A percentile compares a stretch with the other conserved stretches of the same genome.
Evolutionary conservation across 345 rosid species (phyloP).

Genomic region (Eucalyptus polybractea): DNA sequence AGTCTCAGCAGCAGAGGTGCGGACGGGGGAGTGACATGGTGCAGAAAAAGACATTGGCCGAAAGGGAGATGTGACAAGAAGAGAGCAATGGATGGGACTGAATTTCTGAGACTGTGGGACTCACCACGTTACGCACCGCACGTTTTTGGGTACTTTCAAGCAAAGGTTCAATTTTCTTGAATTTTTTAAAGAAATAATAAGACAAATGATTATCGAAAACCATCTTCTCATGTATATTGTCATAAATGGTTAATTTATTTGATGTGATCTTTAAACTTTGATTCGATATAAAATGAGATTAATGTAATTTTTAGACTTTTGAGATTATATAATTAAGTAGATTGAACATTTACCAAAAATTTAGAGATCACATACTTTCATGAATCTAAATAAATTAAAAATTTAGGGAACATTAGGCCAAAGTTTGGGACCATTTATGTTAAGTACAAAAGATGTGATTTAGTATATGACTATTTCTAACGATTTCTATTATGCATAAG

Average conservation of each 20-base stretch:
- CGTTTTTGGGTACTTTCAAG: neutral
- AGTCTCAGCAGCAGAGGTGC: neutral
- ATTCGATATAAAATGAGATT: rapidly evolving
- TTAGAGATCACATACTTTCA: too few species aligned
- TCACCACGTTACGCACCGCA: neutral
- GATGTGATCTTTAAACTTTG: rapidly evolving
- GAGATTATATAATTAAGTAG: too few species aligned
- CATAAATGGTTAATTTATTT: rapidly evolving
- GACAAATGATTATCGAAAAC: too few species aligned
- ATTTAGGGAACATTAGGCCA: too few species aligned
- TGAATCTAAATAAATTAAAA: too few species aligned
- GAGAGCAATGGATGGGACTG: neutral
- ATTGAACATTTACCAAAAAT: rapidly evolving
- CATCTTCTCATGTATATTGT: rapidly evolving
- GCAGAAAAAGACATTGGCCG: neutral
- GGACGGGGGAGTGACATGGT: neutral
- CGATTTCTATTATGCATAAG: neutral
- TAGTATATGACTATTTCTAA: neutral
- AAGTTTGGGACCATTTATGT: too few species aligned
- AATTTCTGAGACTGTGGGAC: neutral
- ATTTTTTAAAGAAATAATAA: neutral
- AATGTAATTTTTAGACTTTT: rapidly evolving
- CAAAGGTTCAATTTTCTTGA: neutral
- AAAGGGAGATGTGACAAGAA: neutral
- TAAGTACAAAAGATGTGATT: neutral